Evolutionary conservation across 1,284 basidiomycete species (phyloP).

Genomic region (Cutaneotrichosporon dermatis): DNA sequence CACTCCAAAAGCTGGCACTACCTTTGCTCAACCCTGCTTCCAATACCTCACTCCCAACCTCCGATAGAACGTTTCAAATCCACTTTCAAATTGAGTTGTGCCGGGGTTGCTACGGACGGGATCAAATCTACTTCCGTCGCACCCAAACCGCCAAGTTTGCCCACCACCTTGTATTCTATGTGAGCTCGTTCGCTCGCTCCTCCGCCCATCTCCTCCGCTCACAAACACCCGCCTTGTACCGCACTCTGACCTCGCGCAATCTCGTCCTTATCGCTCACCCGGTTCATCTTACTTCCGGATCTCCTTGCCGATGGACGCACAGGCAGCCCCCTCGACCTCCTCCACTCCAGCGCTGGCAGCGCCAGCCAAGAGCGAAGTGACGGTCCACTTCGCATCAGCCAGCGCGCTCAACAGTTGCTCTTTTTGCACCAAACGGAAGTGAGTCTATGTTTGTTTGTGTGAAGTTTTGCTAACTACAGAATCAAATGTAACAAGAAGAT

Average conservation of each 20-base stretch:
- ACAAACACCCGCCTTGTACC: background rate
- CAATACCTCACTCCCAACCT: too few species aligned
- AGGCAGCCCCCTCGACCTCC: background rate
- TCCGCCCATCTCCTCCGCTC: background rate
- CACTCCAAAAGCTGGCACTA: too few species aligned
- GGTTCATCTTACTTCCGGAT: background rate
- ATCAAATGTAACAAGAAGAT: conserved; percentile 24
- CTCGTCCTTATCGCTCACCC: conserved; percentile 8
- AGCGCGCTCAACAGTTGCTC: conserved; percentile 22
- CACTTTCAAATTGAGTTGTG: too few species aligned
- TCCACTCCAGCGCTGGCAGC: background rate
- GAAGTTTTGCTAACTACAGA: conserved; percentile 1
- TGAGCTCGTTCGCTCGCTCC: too few species aligned
- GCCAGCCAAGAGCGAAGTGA: background rate
- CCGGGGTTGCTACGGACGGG: too few species aligned
- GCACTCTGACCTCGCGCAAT: background rate
- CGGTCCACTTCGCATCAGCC: conserved; percentile 12
- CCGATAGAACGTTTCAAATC: too few species aligned
- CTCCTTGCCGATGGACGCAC: background rate
- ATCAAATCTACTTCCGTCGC: too few species aligned
- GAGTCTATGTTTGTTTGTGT: background rate
- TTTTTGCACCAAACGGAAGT: conserved; percentile 26
- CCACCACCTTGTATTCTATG: too few species aligned
- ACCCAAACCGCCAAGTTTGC: too few species aligned
- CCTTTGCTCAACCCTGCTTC: too few species aligned